Evolutionary conservation across 2,329 filamentous ascomycete species (phyloP).

Genomic region (Orbilia ellipsospora): DNA sequence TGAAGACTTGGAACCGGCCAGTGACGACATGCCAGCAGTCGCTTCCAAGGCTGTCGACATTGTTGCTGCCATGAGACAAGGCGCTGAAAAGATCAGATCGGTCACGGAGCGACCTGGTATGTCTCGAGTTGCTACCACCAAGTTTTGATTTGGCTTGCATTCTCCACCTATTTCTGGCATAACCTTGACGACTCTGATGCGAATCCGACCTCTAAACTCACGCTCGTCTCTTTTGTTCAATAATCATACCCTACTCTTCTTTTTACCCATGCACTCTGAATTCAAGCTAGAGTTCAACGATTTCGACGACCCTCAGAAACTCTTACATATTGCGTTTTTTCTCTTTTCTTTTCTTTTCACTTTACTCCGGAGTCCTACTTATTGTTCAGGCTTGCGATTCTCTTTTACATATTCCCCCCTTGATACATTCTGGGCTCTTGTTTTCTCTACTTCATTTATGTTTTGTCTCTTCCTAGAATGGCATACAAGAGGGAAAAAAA

Average conservation of each 20-base stretch:
- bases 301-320: constrained; percentile 41
- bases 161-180: constrained; percentile 15
- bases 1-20: constrained; percentile 51
- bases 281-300: constrained; percentile 31
- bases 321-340: constrained; percentile 15
- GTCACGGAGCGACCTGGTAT: constrained; percentile 52
- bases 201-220: constrained; percentile 30
- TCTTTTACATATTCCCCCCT: constrained; percentile 10
- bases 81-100: constrained; percentile 52
- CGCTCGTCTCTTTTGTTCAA: constrained; percentile 28
- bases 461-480: constrained; percentile 45
- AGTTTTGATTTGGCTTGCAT: constrained; percentile 34
- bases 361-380: not conserved
- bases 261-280: constrained; percentile 23
- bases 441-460: constrained; percentile 54
- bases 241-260: constrained; percentile 5
- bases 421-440: constrained; percentile 43
- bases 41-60: constrained; percentile 53
- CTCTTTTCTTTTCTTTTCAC: constrained; percentile 7
- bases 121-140: constrained; percentile 35
- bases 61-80: constrained; percentile 51
- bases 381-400: constrained; percentile 13
- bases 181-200: constrained; percentile 43
- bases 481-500: constrained; percentile 25
- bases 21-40: constrained; percentile 52